Base-by-base conservation (phyloP, 768 basidiomycete genomes). In the Leccinum obscurum region DNA sequence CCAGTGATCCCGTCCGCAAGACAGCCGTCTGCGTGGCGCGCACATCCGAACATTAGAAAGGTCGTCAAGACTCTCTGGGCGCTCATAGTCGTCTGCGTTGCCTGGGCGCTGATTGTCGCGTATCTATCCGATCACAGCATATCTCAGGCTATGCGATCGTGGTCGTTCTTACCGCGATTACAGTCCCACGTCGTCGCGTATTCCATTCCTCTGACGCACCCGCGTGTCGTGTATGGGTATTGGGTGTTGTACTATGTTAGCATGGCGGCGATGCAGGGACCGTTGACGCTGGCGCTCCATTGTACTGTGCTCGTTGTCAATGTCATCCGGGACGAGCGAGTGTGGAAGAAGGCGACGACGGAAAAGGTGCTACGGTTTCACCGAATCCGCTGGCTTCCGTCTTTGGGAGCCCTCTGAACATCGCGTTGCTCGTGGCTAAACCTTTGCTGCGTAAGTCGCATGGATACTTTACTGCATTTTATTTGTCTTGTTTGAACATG, bases 21-120 rank as follows among this genome's bases (percentile, higher is more conserved):
- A 24, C 71, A 74, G 51, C 64, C 65, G 1, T 74, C 72, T 14
- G 73, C 72, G 26, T 73, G 72, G 71, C 46, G 54, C 2, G 67
- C 69, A 14, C 69, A 73, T 49, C 11, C 58, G 9, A 65, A 65
- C 41, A 34, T 73, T n/a, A 52, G 62, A 44, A 69, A 56, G 49
- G 68, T 73, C 9, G 52, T 69, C 9, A 4, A 57, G 14, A 67
- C 63, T 8, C 64, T 73, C 22, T 71, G 69, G 69, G 51, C 6
- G 24, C 65, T 73, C 6, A 67, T 65, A 32, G 10, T 61, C 28
- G 22, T 58, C 13, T 74, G 67, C 32, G 22, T 63, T 13, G 46
- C 14, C 15, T 73, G 72, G 72, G 72, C 67, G 10, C 4, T 68
- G 17, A 6, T 62, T 26, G 26, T 65, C 8, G 55, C 58, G 17